Base-by-base conservation (phyloP, 2,329 filamentous ascomycete species). In the Talaromyces islandicus region DNA sequence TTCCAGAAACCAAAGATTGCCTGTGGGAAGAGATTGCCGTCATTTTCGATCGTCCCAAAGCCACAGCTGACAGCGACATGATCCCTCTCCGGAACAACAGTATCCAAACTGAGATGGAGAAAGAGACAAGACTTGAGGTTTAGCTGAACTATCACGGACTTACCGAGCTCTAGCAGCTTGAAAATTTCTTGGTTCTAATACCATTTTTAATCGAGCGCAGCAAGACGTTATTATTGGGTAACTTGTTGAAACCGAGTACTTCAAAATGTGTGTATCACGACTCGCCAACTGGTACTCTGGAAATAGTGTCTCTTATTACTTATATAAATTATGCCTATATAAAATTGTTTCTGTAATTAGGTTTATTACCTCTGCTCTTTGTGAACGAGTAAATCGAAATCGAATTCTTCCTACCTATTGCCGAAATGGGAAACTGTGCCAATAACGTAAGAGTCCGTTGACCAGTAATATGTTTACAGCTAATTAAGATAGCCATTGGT, bases 1-100 rank as follows among this genome's bases (percentile, higher is more conserved):
- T 64, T 66, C 52, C 74, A 2, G 73, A 76, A 64, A 76, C 72
- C 4, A 61, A 74, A 64, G 63, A 72, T 58, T 54, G 64, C 30
- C 72, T 70, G 61, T 58, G 75, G 51, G 72, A 75, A 63, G 67
- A 70, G 21, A 65, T 66, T 57, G 62, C 54, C 2, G 35, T 25
- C 11, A 54, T 62, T 19, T 64, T 66, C 25, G 64, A 66, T 56
- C 64, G 64, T 21, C 24, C 25, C 12, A 29, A 52, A 46, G 19
- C 43, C 24, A 19, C n/a, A 3, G 19, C n/a, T 11, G 43, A 46
- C n/a, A 24, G 43, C 11, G 43, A 46, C 19, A 46, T 46, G 43
- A 46, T 46, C 7, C 19, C 9, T 11, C 43, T 46, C 19, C 43
- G 43, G 43, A 46, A 46, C 43, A 46, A 46, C 43, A 46, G 43